Conservation (phyloP, 352 stramenopile genomes). For the Phytopythium sindhum region DNA sequence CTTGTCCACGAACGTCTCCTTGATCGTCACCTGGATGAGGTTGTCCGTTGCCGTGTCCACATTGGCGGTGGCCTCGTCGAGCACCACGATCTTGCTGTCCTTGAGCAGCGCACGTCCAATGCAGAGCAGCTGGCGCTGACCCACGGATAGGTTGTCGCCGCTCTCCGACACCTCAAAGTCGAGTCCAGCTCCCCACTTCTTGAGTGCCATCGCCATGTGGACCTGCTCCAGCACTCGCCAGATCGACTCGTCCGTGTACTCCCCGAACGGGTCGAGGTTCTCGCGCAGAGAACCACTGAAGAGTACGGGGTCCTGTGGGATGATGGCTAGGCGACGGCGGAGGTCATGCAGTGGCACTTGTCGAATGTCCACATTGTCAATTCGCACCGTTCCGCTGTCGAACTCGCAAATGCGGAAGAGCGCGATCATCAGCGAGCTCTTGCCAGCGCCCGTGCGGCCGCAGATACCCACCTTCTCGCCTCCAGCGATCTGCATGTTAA, state of each 20-base stretch:
- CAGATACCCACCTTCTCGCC: slow-evolving; percentile 58
- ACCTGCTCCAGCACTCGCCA: slow-evolving; percentile 5
- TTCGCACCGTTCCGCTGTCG: slow-evolving; percentile 66
- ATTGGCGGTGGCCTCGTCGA: slow-evolving; percentile 93
- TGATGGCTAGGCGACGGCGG: slow-evolving; percentile 39
- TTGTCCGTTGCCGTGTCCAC: slow-evolving; percentile 86
- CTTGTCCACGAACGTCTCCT: slow-evolving; percentile 27
- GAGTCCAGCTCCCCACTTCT: slow-evolving; percentile 34
- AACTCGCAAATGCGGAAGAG: slow-evolving; percentile 44
- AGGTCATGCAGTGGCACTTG: slow-evolving; percentile 29
- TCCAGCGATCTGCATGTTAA: slow-evolving; percentile 26
- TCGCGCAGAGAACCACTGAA: slow-evolving; percentile 86
- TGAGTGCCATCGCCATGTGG: slow-evolving; percentile 22
- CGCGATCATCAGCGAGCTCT: slow-evolving; percentile 44
- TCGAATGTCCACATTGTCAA: slow-evolving; percentile 81
- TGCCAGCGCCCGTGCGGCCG: slow-evolving; percentile 38
- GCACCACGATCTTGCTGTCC: slow-evolving; percentile 82
- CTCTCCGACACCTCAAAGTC: slow-evolving; percentile 85
- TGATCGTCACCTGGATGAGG: slow-evolving; percentile 76
- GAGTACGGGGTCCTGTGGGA: slow-evolving; percentile 83
- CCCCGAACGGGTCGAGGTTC: slow-evolving; percentile 86
- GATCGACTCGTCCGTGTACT: no score
- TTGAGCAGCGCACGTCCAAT: slow-evolving; percentile 92
- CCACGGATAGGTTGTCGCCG: slow-evolving; percentile 93
- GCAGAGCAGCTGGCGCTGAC: slow-evolving; percentile 93